Evolutionary conservation across 2,329 filamentous ascomycete species (phyloP).

Genomic region (Stagonosporopsis vannaccii): DNA sequence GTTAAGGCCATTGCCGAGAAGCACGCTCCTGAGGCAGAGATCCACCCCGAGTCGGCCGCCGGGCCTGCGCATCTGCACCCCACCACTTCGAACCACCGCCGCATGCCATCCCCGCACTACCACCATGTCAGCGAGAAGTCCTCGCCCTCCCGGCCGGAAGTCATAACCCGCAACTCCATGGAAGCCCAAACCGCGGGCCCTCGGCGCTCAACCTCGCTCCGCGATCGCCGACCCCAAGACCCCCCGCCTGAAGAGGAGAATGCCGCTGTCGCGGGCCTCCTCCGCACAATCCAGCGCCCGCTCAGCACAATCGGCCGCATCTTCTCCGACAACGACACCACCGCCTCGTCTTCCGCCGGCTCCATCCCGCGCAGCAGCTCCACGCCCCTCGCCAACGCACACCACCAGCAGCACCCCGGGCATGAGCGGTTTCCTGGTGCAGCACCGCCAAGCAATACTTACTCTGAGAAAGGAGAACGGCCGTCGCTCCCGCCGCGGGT

Average conservation of each 20-base stretch:
- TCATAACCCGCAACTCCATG: slow-evolving; percentile 65
- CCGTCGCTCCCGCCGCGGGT: neutral
- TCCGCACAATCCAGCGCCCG: slow-evolving; percentile 90
- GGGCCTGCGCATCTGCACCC: slow-evolving; percentile 28
- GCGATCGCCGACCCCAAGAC: slow-evolving; percentile 43
- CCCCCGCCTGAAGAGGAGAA: slow-evolving; percentile 68
- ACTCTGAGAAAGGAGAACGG: neutral
- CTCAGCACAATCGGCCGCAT: slow-evolving; percentile 92
- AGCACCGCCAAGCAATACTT: neutral
- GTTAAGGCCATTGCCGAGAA: slow-evolving; percentile 95
- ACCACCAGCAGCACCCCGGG: slow-evolving; percentile 50
- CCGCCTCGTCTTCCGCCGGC: slow-evolving; percentile 42
- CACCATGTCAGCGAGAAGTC: slow-evolving; percentile 58
- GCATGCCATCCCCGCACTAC: slow-evolving; percentile 53
- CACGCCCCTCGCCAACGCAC: slow-evolving; percentile 54
- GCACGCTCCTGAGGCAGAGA: slow-evolving; percentile 63
- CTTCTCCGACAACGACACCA: slow-evolving; percentile 74
- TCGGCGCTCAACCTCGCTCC: slow-evolving; percentile 62
- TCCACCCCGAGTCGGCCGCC: slow-evolving; percentile 24
- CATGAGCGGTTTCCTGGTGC: slow-evolving; percentile 46
- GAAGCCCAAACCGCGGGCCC: slow-evolving; percentile 67
- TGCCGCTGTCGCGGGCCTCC: slow-evolving; percentile 80
- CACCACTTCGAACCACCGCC: slow-evolving; percentile 39
- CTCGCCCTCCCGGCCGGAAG: slow-evolving; percentile 61
- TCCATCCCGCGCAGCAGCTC: slow-evolving; percentile 57